A percentile compares a stretch with the other conserved stretches of the same genome.
phyloP scores from a whole-genome alignment of 768 basidiomycete genomes.

The Lyophyllum atratum region DNA sequence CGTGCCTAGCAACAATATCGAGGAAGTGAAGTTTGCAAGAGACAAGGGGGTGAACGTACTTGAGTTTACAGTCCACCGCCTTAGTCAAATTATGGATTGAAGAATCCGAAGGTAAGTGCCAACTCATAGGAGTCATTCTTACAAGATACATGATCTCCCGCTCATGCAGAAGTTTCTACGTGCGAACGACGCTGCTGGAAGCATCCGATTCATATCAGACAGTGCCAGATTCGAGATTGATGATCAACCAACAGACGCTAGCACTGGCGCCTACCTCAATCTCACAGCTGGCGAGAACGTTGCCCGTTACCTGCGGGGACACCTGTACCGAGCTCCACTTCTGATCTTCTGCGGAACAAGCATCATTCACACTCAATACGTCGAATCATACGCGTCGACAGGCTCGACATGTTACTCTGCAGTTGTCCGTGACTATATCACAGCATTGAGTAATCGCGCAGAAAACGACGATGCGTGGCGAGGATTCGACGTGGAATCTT shows the following conservation, averaged over 20 bases:
- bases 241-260: not conserved
- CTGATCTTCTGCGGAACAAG: constrained; percentile 25
- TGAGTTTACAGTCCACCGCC: constrained; percentile 20
- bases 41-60: constrained; percentile 20
- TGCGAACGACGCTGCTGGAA: constrained; percentile 14
- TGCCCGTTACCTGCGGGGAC: constrained; percentile 23
- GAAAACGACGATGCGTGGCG: constrained; percentile 13
- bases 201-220: constrained; percentile 25
- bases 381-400: constrained; percentile 15
- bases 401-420: constrained; percentile 18
- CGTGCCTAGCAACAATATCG: constrained; percentile 14
- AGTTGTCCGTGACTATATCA: constrained; percentile 14
- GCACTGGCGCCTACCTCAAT: constrained; percentile 13
- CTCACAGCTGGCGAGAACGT: constrained; percentile 22
- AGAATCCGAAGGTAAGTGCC: constrained; percentile 22
- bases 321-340: constrained; percentile 21
- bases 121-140: not conserved
- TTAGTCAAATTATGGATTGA: constrained; percentile 27
- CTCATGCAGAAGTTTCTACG: constrained; percentile 18
- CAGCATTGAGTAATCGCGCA: constrained; percentile 7
- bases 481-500: constrained; percentile 4
- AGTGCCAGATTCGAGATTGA: constrained; percentile 19
- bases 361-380: constrained; percentile 21
- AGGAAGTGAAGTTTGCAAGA: constrained; percentile 19
- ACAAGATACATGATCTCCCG: not conserved